These are phyloP conservation scores for Lactarius evosmus DNA, from an alignment of 768 basidiomycete genomes.

Conservation along the genomic window DNA sequence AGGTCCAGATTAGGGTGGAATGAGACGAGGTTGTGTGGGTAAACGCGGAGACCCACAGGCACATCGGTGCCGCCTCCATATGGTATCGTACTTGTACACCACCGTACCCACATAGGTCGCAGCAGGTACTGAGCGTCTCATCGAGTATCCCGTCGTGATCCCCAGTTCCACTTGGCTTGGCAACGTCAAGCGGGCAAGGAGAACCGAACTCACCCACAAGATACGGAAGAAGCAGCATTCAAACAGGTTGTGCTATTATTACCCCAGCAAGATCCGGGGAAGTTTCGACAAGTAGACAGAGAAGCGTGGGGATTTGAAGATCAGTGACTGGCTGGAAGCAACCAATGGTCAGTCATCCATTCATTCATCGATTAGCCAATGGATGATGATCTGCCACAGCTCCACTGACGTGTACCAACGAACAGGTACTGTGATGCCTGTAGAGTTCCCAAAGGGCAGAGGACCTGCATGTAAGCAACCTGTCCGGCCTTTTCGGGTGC, in stretches of 20 bases:
- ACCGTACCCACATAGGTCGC: not conserved
- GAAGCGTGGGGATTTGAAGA: not conserved
- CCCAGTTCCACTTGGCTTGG: not conserved
- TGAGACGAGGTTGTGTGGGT: not conserved
- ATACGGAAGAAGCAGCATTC: not conserved
- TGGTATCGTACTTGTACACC: not conserved
- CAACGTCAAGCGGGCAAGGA: not conserved
- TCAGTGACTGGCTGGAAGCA: not conserved
- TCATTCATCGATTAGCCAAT: conserved; percentile 1
- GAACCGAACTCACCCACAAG: too few relatives aligned
- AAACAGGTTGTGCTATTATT: not conserved
- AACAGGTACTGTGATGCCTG: not conserved
- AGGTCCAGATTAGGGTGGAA: not conserved
- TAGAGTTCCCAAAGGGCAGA: not conserved
- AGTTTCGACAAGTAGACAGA: not conserved
- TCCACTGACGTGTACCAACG: not conserved
- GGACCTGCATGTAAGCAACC: not conserved
- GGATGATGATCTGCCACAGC: not conserved
- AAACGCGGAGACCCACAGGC: not conserved
- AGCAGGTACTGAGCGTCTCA: not conserved
- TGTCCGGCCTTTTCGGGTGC: conserved; percentile 15
- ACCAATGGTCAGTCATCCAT: not conserved
- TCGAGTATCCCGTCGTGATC: not conserved
- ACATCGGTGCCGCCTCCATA: conserved; percentile 3
- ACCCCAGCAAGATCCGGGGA: not conserved